A percentile compares a stretch with the other conserved stretches of the same genome.
These are phyloP conservation scores for Lanmaoa rubissima DNA, from an alignment of 768 basidiomycete species.

Conservation along the genomic window DNA sequence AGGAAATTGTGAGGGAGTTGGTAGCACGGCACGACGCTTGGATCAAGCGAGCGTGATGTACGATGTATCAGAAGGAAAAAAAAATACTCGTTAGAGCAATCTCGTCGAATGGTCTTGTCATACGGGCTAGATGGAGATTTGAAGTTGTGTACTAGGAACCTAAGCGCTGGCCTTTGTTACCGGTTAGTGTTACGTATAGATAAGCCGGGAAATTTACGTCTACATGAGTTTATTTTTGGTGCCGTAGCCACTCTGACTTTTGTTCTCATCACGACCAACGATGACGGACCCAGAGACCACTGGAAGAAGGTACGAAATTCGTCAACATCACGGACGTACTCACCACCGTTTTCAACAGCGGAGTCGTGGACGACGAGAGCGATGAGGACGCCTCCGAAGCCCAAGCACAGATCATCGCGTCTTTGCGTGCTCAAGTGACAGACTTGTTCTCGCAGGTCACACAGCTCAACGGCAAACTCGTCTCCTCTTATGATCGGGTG, in stretches of 20 bases:
- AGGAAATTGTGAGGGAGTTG: constrained; percentile 80
- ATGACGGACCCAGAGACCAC: constrained; percentile 12
- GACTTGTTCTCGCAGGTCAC: constrained; percentile 89
- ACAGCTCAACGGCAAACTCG: constrained; percentile 89
- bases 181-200: constrained; percentile 10
- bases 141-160: background rate
- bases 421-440: constrained; percentile 76
- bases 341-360: constrained; percentile 2
- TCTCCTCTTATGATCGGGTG: constrained; percentile 86
- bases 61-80: background rate
- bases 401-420: constrained; percentile 78
- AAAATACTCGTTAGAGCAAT: background rate
- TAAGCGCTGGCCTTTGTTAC: background rate
- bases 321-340: constrained; percentile 3
- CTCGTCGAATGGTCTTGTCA: background rate
- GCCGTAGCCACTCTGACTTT: background rate
- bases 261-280: background rate
- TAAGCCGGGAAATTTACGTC: too few species aligned
- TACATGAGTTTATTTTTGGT: constrained; percentile 11
- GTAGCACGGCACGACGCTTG: constrained; percentile 71
- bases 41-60: constrained; percentile 38
- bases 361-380: constrained; percentile 12
- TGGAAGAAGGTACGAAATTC: constrained; percentile 13
- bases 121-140: too few species aligned
- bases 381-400: constrained; percentile 52